A percentile compares a stretch with the other conserved stretches of the same genome.
Evolutionary conservation across 2,329 filamentous ascomycete species (phyloP).

Genomic region (Furcasterigmium sp.): DNA sequence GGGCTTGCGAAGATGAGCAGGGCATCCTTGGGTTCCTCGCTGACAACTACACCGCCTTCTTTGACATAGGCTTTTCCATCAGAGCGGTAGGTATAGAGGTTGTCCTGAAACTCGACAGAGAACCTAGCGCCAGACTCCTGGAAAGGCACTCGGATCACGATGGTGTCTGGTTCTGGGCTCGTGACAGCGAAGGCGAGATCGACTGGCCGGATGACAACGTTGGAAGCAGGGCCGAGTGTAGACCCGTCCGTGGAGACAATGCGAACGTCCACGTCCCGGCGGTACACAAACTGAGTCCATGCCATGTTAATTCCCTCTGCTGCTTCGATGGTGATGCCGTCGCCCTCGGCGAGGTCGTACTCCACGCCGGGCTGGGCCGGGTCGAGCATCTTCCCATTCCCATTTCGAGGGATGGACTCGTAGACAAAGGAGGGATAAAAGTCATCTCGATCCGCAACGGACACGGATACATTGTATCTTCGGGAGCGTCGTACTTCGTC

Average conservation of each 20-base stretch:
- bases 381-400: constrained; percentile 22
- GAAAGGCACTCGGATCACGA: constrained; percentile 21
- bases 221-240: constrained; percentile 10
- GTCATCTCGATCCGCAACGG: not conserved
- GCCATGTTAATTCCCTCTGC: constrained; percentile 25
- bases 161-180: constrained; percentile 11
- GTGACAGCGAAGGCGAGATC: constrained; percentile 16
- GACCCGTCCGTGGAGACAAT: constrained; percentile 13
- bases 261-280: constrained; percentile 17
- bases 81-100: constrained; percentile 20
- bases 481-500: constrained; percentile 15
- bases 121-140: constrained; percentile 18
- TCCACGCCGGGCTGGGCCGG: constrained; percentile 14
- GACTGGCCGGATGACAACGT: constrained; percentile 21
- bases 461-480: constrained; percentile 9
- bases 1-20: constrained; percentile 26
- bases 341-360: constrained; percentile 14
- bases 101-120: constrained; percentile 24
- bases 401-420: constrained; percentile 27
- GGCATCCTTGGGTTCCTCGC: constrained; percentile 21
- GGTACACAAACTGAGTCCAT: constrained; percentile 26
- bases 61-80: constrained; percentile 16
- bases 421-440: constrained; percentile 27
- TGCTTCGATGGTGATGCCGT: constrained; percentile 23
- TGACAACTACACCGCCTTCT: constrained; percentile 15